These are phyloP conservation scores for Talaromyces atroroseus DNA, from an alignment of 2,329 filamentous ascomycete species.

Conservation along the genomic window DNA sequence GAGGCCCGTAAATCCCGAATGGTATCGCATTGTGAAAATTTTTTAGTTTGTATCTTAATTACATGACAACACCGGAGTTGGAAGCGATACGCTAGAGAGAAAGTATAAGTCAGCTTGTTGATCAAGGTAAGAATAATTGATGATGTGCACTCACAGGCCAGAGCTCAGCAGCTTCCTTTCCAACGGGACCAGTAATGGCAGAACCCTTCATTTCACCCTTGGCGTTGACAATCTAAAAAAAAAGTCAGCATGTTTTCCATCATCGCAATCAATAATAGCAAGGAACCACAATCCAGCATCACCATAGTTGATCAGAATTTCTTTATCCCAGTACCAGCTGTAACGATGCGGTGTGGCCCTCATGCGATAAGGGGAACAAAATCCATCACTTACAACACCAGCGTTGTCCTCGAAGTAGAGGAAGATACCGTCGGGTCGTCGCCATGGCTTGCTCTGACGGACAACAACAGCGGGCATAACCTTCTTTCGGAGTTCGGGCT, in stretches of 20 bases:
- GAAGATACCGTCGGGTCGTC: conserved; percentile 96
- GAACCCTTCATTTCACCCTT: conserved; percentile 99
- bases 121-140: background rate
- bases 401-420: conserved; percentile 99
- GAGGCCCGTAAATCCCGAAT: conserved; percentile 14
- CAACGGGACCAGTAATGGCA: conserved; percentile 97
- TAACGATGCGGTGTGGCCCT: background rate
- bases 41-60: conserved; percentile 44
- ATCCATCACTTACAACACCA: conserved; percentile 72
- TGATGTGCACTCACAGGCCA: conserved; percentile 72
- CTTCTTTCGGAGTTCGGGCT: conserved; percentile 99
- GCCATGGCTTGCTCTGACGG: conserved; percentile 98
- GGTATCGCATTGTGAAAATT: conserved; percentile 15
- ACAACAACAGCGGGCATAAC: conserved; percentile 99
- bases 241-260: background rate
- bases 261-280: background rate
- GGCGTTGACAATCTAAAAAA: conserved; percentile 90
- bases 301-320: background rate
- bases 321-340: background rate
- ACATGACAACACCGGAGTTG: conserved; percentile 99
- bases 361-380: conserved; percentile 5
- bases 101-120: conserved; percentile 28
- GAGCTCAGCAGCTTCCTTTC: conserved; percentile 99
- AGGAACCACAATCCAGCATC: background rate
- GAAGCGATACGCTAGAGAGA: conserved; percentile 81